Evolutionary conservation across 2,329 filamentous ascomycete species (phyloP).

Genomic region (Paecilomyces sp.): DNA sequence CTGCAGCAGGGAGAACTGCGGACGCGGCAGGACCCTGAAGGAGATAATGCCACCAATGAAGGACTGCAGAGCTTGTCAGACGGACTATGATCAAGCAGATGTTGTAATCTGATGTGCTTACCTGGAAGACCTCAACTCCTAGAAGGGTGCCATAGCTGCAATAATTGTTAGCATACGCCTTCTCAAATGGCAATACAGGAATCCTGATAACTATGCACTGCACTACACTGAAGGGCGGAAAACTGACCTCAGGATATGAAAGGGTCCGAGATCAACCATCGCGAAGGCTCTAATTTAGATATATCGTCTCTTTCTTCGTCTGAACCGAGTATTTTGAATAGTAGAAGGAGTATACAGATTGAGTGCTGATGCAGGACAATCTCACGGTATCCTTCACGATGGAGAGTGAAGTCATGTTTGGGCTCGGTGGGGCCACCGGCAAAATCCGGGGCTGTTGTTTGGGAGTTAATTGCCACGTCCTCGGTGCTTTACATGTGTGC

Average conservation of each 20-base stretch:
- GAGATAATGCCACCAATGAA: conserved; percentile 69
- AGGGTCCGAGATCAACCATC: conserved; percentile 9
- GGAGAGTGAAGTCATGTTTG: conserved; percentile 6
- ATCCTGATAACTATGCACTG: not conserved
- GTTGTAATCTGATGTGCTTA: conserved; percentile 22
- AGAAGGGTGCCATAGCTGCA: conserved; percentile 78
- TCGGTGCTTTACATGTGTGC: not conserved
- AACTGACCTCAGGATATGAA: conserved; percentile 12
- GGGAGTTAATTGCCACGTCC: not conserved
- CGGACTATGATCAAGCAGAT: not conserved
- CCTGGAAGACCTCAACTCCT: conserved; percentile 81
- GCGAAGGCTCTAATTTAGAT: not conserved
- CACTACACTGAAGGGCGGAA: conserved; percentile 5
- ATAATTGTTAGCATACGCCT: not conserved
- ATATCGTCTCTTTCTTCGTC: not conserved
- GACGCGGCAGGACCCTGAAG: conserved; percentile 67
- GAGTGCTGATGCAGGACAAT: not conserved
- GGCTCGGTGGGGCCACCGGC: not conserved
- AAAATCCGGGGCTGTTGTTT: not conserved
- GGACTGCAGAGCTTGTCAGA: conserved; percentile 43
- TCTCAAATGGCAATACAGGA: not conserved
- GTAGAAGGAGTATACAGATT: not conserved
- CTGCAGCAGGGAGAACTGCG: conserved; percentile 76
- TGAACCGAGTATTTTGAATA: not conserved
- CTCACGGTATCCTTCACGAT: not conserved